These are phyloP conservation scores for Blastocystis sp. DNA, from an alignment of 352 stramenopile species.

Conservation along the genomic window DNA sequence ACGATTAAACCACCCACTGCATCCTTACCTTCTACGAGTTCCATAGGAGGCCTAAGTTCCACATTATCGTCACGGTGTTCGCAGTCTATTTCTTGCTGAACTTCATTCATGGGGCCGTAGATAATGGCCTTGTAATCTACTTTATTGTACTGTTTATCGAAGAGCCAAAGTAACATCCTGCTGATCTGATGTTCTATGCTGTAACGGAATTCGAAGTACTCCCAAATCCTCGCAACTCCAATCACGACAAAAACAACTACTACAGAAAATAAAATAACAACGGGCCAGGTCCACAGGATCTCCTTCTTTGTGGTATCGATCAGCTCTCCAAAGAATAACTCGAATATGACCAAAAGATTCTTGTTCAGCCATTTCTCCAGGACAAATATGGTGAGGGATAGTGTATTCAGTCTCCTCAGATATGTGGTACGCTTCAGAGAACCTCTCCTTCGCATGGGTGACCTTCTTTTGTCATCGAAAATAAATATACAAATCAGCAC, in stretches of 20 bases:
- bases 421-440: neutral
- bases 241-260: neutral
- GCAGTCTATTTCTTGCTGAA: constrained; percentile 12
- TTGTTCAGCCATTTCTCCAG: constrained; percentile 22
- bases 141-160: constrained; percentile 14
- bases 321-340: constrained; percentile 12
- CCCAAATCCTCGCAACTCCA: neutral
- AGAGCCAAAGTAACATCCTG: constrained; percentile 31
- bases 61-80: neutral
- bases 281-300: constrained; percentile 7
- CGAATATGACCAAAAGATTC: neutral
- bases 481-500: neutral
- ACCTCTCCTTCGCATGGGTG: neutral
- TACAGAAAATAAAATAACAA: constrained; percentile 1
- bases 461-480: neutral
- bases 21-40: neutral
- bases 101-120: constrained; percentile 28
- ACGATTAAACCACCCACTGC: neutral
- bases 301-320: constrained; percentile 5
- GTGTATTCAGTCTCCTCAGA: neutral
- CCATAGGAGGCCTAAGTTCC: too few species aligned
- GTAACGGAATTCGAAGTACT: constrained; percentile 13
- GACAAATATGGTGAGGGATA: constrained; percentile 39
- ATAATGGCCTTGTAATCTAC: constrained; percentile 52
- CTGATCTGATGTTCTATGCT: constrained; percentile 25